Evolutionary conservation across 164 flowering plant genomes (phyloP).

Genomic region (Litsea cubeba): DNA sequence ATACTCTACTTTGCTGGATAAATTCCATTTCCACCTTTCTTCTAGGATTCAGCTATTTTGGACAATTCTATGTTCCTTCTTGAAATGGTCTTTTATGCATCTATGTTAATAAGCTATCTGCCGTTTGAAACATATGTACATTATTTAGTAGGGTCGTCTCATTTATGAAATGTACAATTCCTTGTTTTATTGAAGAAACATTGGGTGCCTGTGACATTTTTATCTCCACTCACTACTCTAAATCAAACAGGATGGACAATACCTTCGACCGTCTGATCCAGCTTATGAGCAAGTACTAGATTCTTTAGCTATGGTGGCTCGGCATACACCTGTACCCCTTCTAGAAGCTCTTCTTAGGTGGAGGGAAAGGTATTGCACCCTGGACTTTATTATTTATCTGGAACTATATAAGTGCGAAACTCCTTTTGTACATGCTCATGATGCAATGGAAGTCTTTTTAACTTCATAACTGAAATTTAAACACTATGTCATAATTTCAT

Average conservation of each 20-base stretch:
- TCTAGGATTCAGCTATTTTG: background rate
- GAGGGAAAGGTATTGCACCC: slow-evolving; percentile 68
- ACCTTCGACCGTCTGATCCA: slow-evolving; percentile 97
- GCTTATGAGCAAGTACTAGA: slow-evolving; percentile 98
- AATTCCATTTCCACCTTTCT: background rate
- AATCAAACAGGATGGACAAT: slow-evolving; percentile 84
- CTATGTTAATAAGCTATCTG: background rate
- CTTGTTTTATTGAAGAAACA: background rate
- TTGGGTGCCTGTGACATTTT: background rate
- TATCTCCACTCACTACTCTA: background rate
- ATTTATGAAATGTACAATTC: background rate
- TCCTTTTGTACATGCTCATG: background rate
- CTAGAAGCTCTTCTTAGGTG: slow-evolving; percentile 89
- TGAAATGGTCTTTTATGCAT: background rate
- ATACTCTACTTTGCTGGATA: background rate
- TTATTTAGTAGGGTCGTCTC: background rate
- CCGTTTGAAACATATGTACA: background rate
- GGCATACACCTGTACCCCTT: slow-evolving; percentile 96
- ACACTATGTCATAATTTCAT: too few relatives aligned
- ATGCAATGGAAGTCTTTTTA: background rate
- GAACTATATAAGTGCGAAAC: background rate
- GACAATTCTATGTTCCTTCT: background rate
- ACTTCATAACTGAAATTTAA: too few relatives aligned
- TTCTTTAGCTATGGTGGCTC: slow-evolving; percentile 96
- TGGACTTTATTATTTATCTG: background rate